phyloP scores from a whole-genome alignment of 345 rosid genomes.

The Fremontodendron californicum region DNA sequence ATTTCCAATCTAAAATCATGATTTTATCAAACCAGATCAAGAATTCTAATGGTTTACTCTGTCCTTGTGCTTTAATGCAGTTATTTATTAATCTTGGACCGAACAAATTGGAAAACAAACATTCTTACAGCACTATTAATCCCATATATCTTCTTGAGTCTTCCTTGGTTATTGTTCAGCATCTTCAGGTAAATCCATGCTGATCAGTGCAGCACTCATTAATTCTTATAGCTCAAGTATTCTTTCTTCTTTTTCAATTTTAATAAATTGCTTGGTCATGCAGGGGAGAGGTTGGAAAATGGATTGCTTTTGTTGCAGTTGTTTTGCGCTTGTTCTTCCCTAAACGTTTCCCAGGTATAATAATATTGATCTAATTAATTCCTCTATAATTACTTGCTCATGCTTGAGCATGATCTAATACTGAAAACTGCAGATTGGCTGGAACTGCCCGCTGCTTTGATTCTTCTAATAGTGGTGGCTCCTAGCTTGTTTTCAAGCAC shows the following conservation, averaged over 20 bases:
- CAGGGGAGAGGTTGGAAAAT: conserved; percentile 82
- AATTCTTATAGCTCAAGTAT: background rate
- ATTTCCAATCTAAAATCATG: background rate
- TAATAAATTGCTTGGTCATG: background rate
- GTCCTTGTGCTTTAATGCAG: conserved; percentile 31
- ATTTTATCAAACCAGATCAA: background rate
- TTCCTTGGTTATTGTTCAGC: conserved; percentile 60
- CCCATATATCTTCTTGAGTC: conserved; percentile 84
- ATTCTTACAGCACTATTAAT: conserved; percentile 71
- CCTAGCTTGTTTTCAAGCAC: conserved; percentile 57
- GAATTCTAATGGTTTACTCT: background rate
- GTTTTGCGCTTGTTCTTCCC: conserved; percentile 85
- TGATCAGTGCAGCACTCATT: too few species aligned
- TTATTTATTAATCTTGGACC: conserved; percentile 82
- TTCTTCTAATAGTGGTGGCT: conserved; percentile 72
- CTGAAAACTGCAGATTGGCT: conserved; percentile 53
- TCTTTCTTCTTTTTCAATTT: background rate
- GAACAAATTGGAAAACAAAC: conserved; percentile 85
- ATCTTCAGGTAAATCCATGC: conserved; percentile 51
- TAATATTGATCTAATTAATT: too few species aligned
- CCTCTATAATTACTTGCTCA: background rate
- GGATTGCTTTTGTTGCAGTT: conserved; percentile 76
- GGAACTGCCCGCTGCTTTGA: conserved; percentile 64
- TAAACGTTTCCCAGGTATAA: conserved; percentile 55
- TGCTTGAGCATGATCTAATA: background rate